A percentile compares a stretch with the other conserved stretches of the same genome.
Conservation (phyloP, 768 basidiomycete genomes). For the Leccinum pellstonianum region DNA sequence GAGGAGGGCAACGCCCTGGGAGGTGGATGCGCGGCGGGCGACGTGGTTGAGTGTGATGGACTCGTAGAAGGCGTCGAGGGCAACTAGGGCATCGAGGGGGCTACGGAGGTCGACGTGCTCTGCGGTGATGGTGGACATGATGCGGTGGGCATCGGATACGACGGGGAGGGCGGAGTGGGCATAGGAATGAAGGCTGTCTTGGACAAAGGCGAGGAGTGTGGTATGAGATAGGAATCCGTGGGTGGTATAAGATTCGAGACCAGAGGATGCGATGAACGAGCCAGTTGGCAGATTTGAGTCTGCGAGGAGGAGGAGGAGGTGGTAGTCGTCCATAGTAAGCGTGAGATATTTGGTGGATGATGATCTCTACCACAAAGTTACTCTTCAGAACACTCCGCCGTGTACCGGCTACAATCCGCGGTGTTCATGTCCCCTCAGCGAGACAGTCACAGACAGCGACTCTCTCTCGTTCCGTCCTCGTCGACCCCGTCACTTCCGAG, state of each 20-base stretch:
- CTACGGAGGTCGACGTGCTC: slow-evolving; percentile 16
- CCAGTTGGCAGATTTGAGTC: slow-evolving; percentile 97
- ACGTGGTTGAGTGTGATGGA: slow-evolving; percentile 89
- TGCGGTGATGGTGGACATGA: slow-evolving; percentile 19
- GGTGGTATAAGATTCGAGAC: slow-evolving; percentile 84
- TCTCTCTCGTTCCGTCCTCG: background rate
- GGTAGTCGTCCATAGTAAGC: slow-evolving; percentile 37
- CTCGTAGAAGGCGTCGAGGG: slow-evolving; percentile 78
- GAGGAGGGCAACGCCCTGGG: slow-evolving; percentile 91
- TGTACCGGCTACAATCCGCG: background rate
- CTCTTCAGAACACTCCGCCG: background rate
- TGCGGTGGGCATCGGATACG: slow-evolving; percentile 65
- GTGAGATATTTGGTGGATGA: background rate
- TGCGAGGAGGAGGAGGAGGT: slow-evolving; percentile 74
- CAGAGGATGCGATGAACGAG: slow-evolving; percentile 92
- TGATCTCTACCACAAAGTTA: background rate
- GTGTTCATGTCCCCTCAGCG: slow-evolving; percentile 6
- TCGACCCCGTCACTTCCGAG: background rate
- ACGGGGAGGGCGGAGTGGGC: slow-evolving; percentile 76
- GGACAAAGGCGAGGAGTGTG: slow-evolving; percentile 56
- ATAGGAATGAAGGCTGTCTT: slow-evolving; percentile 75
- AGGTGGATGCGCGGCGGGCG: slow-evolving; percentile 78
- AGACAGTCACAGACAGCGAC: slow-evolving; percentile 12
- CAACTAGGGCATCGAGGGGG: slow-evolving; percentile 43
- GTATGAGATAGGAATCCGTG: slow-evolving; percentile 64